These are phyloP conservation scores for Peribolospora baueri DNA, from an alignment of 768 basidiomycete species.

Conservation along the genomic window DNA sequence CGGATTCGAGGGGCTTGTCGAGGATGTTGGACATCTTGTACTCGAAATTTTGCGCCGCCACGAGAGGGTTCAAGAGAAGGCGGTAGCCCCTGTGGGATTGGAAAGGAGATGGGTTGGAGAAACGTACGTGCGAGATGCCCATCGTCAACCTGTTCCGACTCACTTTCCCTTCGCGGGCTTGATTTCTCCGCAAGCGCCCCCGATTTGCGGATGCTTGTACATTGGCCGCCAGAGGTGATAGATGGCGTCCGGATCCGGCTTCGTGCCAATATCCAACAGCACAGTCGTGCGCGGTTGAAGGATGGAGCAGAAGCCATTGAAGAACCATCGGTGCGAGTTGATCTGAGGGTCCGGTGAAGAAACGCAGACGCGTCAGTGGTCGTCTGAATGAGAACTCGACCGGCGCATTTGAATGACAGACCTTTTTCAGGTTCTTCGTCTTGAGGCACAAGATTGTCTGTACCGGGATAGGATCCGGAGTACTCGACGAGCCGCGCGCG, in stretches of 20 bases:
- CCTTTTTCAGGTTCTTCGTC: constrained; percentile 58
- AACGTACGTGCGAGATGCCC: no score
- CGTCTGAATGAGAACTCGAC: no score
- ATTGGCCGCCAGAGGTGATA: constrained; percentile 76
- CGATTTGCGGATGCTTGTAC: constrained; percentile 7
- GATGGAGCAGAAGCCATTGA: constrained; percentile 65
- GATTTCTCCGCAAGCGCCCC: background rate
- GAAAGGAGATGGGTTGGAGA: no score
- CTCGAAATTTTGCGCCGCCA: background rate
- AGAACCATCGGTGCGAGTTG: constrained; percentile 84
- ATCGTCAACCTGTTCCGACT: no score
- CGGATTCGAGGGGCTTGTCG: constrained; percentile 58
- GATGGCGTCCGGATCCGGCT: constrained; percentile 59
- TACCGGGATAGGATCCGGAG: background rate
- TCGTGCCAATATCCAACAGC: constrained; percentile 71
- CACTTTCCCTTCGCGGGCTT: background rate
- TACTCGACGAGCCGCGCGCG: no score
- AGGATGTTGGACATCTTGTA: constrained; percentile 49
- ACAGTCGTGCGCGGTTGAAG: constrained; percentile 80
- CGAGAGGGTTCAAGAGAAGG: background rate
- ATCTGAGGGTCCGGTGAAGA: constrained; percentile 14
- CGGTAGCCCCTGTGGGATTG: no score
- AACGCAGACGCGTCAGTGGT: no score
- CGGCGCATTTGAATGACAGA: no score
- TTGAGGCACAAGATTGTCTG: constrained; percentile 25